These are phyloP conservation scores for Panicum virgatum DNA, from an alignment of 202 grass and related monocot species.

Conservation along the genomic window DNA sequence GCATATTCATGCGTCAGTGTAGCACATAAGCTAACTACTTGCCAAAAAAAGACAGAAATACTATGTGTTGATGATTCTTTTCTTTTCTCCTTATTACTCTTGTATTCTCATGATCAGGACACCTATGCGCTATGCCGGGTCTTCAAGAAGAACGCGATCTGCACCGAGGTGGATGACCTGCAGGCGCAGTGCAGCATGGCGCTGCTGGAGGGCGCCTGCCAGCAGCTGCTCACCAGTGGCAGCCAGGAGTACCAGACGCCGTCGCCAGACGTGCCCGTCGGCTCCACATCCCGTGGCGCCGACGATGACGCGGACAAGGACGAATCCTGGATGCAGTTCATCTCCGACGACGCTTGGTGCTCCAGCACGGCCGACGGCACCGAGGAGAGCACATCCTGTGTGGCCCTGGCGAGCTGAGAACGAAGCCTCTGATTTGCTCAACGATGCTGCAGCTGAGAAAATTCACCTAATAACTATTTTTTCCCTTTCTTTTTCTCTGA, in stretches of 20 bases:
- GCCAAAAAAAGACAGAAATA: neutral
- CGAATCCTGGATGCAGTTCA: slow-evolving; percentile 99
- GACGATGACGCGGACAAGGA: slow-evolving; percentile 83
- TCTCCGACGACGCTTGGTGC: slow-evolving; percentile 88
- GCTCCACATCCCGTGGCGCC: slow-evolving; percentile 57
- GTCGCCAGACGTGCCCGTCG: slow-evolving; percentile 69
- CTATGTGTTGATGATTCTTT: neutral
- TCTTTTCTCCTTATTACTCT: neutral
- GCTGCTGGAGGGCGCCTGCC: slow-evolving; percentile 57
- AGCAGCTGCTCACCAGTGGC: slow-evolving; percentile 44
- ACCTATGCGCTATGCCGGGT: slow-evolving; percentile 91
- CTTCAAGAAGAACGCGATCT: slow-evolving; percentile 93
- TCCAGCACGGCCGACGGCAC: slow-evolving; percentile 49
- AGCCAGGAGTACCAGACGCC: slow-evolving; percentile 59
- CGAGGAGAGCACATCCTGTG: slow-evolving; percentile 57
- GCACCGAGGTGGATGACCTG: slow-evolving; percentile 70
- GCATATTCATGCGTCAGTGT: slow-evolving; percentile 42
- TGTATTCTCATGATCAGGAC: slow-evolving; percentile 54
- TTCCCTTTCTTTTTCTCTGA: slow-evolving; percentile 27
- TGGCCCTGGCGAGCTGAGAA: slow-evolving; percentile 41
- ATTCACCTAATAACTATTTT: slow-evolving; percentile 40
- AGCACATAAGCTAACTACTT: slow-evolving; percentile 14
- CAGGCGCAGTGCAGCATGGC: slow-evolving; percentile 80
- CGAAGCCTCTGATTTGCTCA: slow-evolving; percentile 7
- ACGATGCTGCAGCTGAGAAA: neutral